Conservation (phyloP, 148 eudicot species). For the Spergularia marina region DNA sequence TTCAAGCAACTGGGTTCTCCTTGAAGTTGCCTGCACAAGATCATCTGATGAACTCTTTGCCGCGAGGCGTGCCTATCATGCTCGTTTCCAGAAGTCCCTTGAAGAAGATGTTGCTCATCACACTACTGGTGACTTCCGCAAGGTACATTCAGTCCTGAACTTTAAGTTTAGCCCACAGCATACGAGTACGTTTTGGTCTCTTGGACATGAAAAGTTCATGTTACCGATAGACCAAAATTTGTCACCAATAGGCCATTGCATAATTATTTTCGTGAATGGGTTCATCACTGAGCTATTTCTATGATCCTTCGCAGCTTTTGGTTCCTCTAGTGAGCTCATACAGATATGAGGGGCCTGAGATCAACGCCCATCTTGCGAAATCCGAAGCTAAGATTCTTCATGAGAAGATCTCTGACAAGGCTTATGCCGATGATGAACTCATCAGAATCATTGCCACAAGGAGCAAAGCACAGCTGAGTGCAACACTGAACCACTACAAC, state of each 20-base stretch:
- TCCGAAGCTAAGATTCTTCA: conserved; percentile 79
- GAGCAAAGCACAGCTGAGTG: conserved; percentile 87
- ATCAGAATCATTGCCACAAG: conserved; percentile 73
- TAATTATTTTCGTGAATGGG: no score
- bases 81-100: conserved; percentile 61
- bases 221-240: no score
- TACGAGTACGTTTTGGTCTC: no score
- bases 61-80: conserved; percentile 71
- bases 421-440: conserved; percentile 70
- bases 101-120: conserved; percentile 90
- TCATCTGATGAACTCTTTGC: conserved; percentile 59
- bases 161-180: no score
- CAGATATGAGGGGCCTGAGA: conserved; percentile 85
- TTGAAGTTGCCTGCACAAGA: conserved; percentile 80
- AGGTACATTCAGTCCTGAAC: conserved; percentile 38
- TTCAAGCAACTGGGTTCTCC: conserved; percentile 64
- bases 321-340: conserved; percentile 73
- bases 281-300: neutral
- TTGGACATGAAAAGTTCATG: no score
- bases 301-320: conserved; percentile 49
- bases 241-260: no score
- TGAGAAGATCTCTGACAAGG: conserved; percentile 72
- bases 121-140: conserved; percentile 72
- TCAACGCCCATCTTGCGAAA: conserved; percentile 67
- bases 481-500: conserved; percentile 81